These are phyloP conservation scores for Clavulina sp. DNA, from an alignment of 768 basidiomycete species.

Conservation along the genomic window DNA sequence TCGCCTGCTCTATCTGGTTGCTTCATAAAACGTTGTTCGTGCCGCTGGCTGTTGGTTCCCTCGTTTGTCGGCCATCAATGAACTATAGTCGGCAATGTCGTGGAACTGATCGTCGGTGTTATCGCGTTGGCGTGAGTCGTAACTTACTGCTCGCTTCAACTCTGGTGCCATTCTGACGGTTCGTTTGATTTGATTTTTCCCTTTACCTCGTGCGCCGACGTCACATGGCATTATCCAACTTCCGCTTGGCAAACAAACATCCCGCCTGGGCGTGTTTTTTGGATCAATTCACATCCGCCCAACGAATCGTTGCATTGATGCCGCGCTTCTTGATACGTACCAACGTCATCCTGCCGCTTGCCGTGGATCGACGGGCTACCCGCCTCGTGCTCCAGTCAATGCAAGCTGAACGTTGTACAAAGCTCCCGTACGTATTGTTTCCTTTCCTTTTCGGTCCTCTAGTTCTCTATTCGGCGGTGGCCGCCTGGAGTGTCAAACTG, in stretches of 20 bases:
- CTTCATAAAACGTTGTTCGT: not conserved
- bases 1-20: too few relatives aligned
- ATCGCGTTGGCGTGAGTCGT: not conserved
- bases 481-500: too few relatives aligned
- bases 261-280: not conserved
- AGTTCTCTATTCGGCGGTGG: too few relatives aligned
- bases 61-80: not conserved
- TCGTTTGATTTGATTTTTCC: too few relatives aligned
- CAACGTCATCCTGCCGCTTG: not conserved
- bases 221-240: too few relatives aligned
- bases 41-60: slow-evolving; percentile 26
- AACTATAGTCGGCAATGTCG: slow-evolving; percentile 15
- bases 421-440: not conserved
- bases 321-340: not conserved
- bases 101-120: slow-evolving; percentile 56
- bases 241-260: too few relatives aligned
- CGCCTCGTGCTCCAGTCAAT: not conserved
- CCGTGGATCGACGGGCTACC: not conserved
- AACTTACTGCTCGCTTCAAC: not conserved
- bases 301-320: not conserved
- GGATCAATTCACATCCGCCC: not conserved
- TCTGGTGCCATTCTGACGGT: not conserved
- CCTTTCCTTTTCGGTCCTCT: too few relatives aligned
- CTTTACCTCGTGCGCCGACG: too few relatives aligned
- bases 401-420: not conserved